Evolutionary conservation across 2,329 filamentous ascomycete genomes (phyloP).

Genomic region (Pseudocercospora pini-densiflorae): DNA sequence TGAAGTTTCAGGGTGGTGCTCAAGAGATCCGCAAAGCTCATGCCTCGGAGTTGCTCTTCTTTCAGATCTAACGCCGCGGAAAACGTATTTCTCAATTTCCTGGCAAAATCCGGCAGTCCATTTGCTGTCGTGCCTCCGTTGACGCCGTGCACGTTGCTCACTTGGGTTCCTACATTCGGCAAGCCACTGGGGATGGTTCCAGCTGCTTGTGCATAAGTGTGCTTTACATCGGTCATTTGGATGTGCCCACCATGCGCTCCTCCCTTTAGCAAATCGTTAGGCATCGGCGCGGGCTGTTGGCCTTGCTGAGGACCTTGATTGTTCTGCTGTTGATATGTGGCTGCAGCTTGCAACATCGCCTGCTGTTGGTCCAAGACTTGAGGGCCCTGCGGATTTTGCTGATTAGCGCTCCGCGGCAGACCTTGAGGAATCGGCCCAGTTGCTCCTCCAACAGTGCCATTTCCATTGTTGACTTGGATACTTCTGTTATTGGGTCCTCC

Average conservation of each 20-base stretch:
- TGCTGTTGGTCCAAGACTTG: conserved; percentile 49
- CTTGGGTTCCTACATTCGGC: not conserved
- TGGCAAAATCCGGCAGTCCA: not conserved
- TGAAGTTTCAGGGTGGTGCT: not conserved
- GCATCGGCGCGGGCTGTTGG: conserved; percentile 23
- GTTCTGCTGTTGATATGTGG: conserved; percentile 23
- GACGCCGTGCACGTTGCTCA: too few relatives aligned
- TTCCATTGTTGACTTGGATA: not conserved
- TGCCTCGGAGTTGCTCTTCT: not conserved
- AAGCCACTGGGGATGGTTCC: not conserved
- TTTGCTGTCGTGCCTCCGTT: too few relatives aligned
- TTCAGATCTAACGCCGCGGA: not conserved
- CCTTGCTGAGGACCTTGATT: conserved; percentile 25
- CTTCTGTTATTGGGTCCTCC: not conserved
- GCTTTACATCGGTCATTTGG: not conserved
- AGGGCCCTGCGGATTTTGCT: conserved; percentile 31
- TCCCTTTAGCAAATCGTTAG: not conserved
- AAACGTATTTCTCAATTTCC: not conserved
- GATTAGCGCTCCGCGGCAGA: conserved; percentile 25
- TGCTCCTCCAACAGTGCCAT: not conserved
- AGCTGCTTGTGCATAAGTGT: not conserved
- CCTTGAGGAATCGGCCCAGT: not conserved
- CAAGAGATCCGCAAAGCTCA: not conserved
- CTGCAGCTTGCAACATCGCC: conserved; percentile 46
- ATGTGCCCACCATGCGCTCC: not conserved